Base-by-base conservation (phyloP, 2,329 filamentous ascomycete genomes). In the Pyrenophora seminiperda region DNA sequence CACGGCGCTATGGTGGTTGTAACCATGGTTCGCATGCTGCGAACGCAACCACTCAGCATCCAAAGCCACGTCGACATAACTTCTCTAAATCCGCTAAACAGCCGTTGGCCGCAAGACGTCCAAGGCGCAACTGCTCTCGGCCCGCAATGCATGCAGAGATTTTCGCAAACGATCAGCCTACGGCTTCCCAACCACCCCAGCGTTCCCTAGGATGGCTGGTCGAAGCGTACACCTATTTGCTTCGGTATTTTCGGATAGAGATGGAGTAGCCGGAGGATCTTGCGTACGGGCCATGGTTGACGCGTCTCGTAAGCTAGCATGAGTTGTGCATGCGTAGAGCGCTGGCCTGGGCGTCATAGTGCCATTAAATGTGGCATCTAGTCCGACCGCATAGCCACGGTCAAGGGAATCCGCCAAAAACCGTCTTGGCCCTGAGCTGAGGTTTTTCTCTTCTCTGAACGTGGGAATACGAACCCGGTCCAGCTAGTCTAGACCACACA, bases 91-190 rank as follows among this genome's bases (percentile, higher is more conserved):
- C 14, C 45, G 37, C 43, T 47, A 51, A 38, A 13, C 20, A 15
- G 41, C 37, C 42, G 37, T 51, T 41, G 36, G 37, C 37, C 42
- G 43, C 38, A 31, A 47, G 22, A 47, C 43, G 48, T 47, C 41
- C 47, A 48, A 52, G 47, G 43, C 40, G 48, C 56, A 54, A 55
- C 40, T 50, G 37, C 30, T 44, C 53, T 60, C 61, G 61, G 61
- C 54, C 56, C 60, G 56, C 53, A 37, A 45, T 45, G 47, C 47
- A 46, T 57, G 61, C 61, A 63, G 61, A 62, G 54, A 63, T 60
- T 63, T 62, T 56, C 58, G 37, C 45, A 50, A 49, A 43, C 43
- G 49, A 51, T 52, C 50, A 55, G 54, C 50, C 50, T 46, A 53
- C 24, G 18, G 41, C 44, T 41, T 47, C 39, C 52, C 57, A 52